These are phyloP conservation scores for Rhazya stricta DNA, from an alignment of 257 asterid species.

Conservation along the genomic window DNA sequence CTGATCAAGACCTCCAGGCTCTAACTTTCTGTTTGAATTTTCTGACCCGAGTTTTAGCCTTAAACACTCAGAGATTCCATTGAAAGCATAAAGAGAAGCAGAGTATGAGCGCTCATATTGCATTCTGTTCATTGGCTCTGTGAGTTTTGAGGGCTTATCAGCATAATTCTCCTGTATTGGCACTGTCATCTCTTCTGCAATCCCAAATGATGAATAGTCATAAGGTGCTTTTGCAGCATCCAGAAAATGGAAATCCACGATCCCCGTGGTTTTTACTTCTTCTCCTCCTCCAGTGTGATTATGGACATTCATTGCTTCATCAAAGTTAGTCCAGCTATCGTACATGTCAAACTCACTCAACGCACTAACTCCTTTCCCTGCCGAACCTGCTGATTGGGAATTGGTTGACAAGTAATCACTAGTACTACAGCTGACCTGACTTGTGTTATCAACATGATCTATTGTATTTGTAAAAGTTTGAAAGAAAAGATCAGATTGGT, in stretches of 20 bases:
- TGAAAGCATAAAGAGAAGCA: conserved; percentile 19
- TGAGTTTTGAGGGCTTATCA: conserved; percentile 12
- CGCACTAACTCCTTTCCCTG: background rate
- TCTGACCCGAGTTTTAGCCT: conserved; percentile 12
- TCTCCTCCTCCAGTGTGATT: background rate
- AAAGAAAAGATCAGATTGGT: background rate
- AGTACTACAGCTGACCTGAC: background rate
- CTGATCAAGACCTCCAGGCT: conserved; percentile 7
- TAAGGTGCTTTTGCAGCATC: conserved; percentile 8
- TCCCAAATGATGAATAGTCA: conserved; percentile 10
- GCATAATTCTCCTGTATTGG: conserved; percentile 13
- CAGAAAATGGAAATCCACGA: conserved; percentile 16
- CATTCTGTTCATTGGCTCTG: conserved; percentile 16
- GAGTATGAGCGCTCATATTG: conserved; percentile 18
- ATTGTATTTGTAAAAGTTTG: background rate
- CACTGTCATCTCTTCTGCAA: conserved; percentile 13
- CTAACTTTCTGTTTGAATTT: background rate
- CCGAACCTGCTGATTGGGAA: background rate
- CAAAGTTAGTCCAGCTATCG: background rate
- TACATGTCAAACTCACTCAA: background rate
- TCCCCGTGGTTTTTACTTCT: background rate
- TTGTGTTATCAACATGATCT: background rate
- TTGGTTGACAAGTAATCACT: background rate
- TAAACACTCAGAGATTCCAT: conserved; percentile 19
- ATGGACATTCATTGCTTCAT: background rate